Evolutionary conservation across 1,284 basidiomycete genomes (phyloP).

Genomic region (Ceratorhiza oryzae-sativae): DNA sequence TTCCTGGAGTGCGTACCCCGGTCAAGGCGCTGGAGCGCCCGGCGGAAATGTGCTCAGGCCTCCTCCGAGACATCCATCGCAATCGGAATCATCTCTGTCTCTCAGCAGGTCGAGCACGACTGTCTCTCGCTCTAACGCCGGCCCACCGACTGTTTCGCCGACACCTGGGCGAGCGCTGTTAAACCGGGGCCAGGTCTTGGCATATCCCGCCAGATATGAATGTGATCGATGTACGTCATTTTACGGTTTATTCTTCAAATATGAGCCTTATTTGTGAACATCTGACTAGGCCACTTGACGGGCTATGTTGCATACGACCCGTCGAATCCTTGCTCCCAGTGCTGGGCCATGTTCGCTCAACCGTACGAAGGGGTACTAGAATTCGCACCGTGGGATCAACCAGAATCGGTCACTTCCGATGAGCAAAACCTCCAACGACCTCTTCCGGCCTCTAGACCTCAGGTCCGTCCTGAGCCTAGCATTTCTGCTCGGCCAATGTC

Average conservation of each 20-base stretch:
- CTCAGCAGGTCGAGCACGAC: conserved; percentile 26
- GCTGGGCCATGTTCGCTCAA: conserved; percentile 71
- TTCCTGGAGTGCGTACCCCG: conserved; percentile 31
- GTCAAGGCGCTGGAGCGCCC: neutral
- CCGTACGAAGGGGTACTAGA: conserved; percentile 65
- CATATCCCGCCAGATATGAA: conserved; percentile 67
- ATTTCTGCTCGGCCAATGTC: conserved; percentile 40
- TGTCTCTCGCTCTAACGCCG: conserved; percentile 44
- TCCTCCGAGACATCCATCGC: conserved; percentile 33
- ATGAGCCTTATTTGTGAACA: neutral
- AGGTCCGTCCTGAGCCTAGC: conserved; percentile 36
- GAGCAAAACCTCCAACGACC: conserved; percentile 54
- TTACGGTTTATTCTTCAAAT: conserved; percentile 34
- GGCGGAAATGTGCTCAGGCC: neutral
- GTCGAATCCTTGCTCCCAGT: conserved; percentile 67
- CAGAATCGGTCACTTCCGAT: conserved; percentile 44
- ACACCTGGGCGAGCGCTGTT: conserved; percentile 70
- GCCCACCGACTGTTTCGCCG: conserved; percentile 66
- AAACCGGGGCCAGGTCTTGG: conserved; percentile 63
- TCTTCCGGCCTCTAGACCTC: conserved; percentile 49
- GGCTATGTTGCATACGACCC: conserved; percentile 76
- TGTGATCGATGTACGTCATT: conserved; percentile 66
- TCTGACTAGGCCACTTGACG: conserved; percentile 64
- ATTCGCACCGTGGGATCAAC: conserved; percentile 60
- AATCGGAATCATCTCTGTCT: neutral